Percentiles rank a stretch among this genome's conserved stretches.
phyloP scores from a whole-genome alignment of 768 basidiomycete species.

The Boletus rubroflammeus region DNA sequence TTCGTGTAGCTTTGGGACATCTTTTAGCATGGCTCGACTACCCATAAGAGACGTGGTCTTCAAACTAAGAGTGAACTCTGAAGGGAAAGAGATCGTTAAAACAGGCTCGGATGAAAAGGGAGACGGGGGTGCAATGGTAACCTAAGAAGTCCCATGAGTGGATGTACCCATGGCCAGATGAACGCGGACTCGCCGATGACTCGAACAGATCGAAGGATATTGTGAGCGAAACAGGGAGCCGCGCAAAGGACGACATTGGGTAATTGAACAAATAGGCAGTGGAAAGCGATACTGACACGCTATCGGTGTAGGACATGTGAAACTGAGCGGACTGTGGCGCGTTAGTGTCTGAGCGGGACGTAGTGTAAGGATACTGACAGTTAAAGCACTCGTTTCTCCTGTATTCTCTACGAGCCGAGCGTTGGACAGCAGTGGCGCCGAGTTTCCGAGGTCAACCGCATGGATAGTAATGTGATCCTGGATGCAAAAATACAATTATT shows the following conservation, averaged over 20 bases:
- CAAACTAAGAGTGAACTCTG: constrained; percentile 83
- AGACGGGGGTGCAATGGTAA: constrained; percentile 60
- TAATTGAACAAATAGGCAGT: constrained; percentile 85
- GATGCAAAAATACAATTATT: constrained; percentile 1
- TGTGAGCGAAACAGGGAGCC: constrained; percentile 76
- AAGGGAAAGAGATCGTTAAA: constrained; percentile 70
- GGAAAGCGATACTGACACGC: constrained; percentile 76
- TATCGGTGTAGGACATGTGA: constrained; percentile 81
- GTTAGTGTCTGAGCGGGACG: constrained; percentile 12
- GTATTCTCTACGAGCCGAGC: constrained; percentile 45
- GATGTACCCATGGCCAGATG: background rate
- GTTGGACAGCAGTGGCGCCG: constrained; percentile 74
- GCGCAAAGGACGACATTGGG: constrained; percentile 77
- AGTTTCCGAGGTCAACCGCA: constrained; percentile 75
- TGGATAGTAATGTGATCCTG: constrained; percentile 88
- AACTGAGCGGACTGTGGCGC: constrained; percentile 70
- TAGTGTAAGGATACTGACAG: constrained; percentile 26
- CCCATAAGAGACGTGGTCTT: constrained; percentile 91
- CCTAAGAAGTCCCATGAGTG: constrained; percentile 36
- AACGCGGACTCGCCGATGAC: constrained; percentile 47
- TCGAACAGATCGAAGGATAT: constrained; percentile 74
- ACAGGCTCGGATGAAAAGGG: constrained; percentile 51
- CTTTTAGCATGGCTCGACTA: constrained; percentile 93
- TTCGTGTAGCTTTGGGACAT: constrained; percentile 96
- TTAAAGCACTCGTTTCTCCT: constrained; percentile 16